Evolutionary conservation across 371 early-diverging fungal genomes (phyloP).

Genomic region (Mucor indicus): DNA sequence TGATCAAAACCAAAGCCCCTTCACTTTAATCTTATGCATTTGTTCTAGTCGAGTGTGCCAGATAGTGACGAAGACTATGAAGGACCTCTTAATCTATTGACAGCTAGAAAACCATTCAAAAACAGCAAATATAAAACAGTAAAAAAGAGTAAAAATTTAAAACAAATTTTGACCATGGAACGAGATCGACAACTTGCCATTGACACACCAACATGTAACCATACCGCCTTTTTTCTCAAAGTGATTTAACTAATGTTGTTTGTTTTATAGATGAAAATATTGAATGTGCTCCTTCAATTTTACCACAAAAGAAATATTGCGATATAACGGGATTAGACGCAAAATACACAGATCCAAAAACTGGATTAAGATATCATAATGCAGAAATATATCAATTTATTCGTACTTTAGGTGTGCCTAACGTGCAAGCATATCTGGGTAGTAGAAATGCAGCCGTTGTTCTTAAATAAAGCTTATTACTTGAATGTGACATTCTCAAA

Average conservation of each 20-base stretch:
- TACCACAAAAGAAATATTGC: conserved; percentile 88
- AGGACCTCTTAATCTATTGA: conserved; percentile 34
- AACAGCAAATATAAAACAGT: conserved; percentile 57
- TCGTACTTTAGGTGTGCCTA: conserved; percentile 67
- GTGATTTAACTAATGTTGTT: neutral
- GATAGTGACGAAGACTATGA: conserved; percentile 21
- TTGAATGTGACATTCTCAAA: conserved; percentile 6
- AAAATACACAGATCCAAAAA: conserved; percentile 86
- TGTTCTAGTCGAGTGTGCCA: conserved; percentile 2
- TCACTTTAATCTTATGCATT: too few species aligned
- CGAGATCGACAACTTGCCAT: conserved; percentile 60
- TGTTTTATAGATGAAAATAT: conserved; percentile 67
- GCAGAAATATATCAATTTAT: conserved; percentile 81
- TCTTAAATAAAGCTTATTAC: conserved; percentile 37
- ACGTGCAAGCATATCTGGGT: conserved; percentile 79
- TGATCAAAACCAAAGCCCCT: neutral
- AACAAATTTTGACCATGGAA: conserved; percentile 76
- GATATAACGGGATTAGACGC: conserved; percentile 87
- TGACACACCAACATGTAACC: conserved; percentile 72
- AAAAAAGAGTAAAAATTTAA: conserved; percentile 73
- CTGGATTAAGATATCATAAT: conserved; percentile 78
- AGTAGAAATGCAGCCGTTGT: conserved; percentile 82
- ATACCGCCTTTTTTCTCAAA: neutral
- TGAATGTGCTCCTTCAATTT: conserved; percentile 79
- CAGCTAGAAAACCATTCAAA: conserved; percentile 65